Evolutionary conservation across 73 alveolate species (phyloP), one percentile per base, ranked within the genome.

Genomic region (Paramecium caudatum): DNA sequence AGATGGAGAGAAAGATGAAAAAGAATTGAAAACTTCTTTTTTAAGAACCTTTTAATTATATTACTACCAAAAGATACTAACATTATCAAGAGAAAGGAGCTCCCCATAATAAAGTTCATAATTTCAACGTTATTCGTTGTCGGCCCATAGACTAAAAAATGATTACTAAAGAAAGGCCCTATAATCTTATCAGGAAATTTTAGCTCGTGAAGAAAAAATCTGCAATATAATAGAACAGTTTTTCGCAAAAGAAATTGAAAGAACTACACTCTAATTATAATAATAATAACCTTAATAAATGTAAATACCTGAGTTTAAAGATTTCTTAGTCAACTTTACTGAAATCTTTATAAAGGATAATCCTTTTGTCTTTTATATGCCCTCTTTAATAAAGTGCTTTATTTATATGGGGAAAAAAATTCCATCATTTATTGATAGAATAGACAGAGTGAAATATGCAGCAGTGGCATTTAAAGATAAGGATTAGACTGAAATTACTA

Each of bases 1-100:
- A 27, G 80, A 55, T 10, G 80, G 80, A 55, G 80, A 55, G 30
- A 55, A 55, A 21, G 80, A 55, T 3, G 80, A 55, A 27, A 55
- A 55, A 55, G 80, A 55, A 55, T 55, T 37, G 80, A 55, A 55
- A 9, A 0, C 80, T 4, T 1, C 3, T 0, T 55, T 55, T 55
- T 55, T 5, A 10, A 55, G 30, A 23, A 55, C 27, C 30, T 0
- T 55, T 55, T 43, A 37, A 55, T 0, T 23, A 5, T 4, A 0
- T 3, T 55, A 0, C 30, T 55, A 55, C 10, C 9, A 55, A 55
- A 55, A 21, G 30, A 27, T 55, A 55, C 9, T 10, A 55, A 10
- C 0, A 9, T 0, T 55, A 55, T 4, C 15, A 0, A 23, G 13
- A 27, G 17, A 55, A 55, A 55, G 80, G 12, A 27, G 3, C 4